Evolutionary conservation across 2,329 filamentous ascomycete species (phyloP).

Genomic region (Pyricularia grisea): DNA sequence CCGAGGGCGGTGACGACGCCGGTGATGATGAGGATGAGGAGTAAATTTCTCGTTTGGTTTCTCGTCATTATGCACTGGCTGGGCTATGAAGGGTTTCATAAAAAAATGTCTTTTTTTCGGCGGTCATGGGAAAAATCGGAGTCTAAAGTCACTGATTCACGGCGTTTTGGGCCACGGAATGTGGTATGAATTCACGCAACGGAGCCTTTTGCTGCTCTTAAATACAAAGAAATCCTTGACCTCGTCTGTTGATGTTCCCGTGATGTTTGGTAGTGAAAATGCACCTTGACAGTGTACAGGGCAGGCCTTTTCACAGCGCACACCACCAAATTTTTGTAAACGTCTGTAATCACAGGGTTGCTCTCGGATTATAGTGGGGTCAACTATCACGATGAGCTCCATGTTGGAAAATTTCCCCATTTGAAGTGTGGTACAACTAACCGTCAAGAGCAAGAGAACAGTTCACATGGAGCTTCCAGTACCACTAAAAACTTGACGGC

Average conservation of each 20-base stretch:
- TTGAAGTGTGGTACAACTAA: too few relatives aligned
- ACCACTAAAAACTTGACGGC: too few relatives aligned
- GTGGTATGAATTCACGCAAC: conserved; percentile 2
- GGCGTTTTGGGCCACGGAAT: conserved; percentile 5
- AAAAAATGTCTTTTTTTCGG: conserved; percentile 8
- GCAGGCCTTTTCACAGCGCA: not conserved
- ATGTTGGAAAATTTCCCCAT: too few relatives aligned
- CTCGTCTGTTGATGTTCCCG: not conserved
- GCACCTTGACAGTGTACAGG: not conserved
- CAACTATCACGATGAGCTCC: too few relatives aligned
- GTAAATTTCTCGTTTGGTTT: conserved; percentile 26
- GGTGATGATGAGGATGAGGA: conserved; percentile 83
- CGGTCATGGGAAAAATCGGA: conserved; percentile 4
- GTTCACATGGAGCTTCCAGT: too few relatives aligned
- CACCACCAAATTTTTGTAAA: not conserved
- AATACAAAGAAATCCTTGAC: conserved; percentile 6
- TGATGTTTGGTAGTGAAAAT: not conserved
- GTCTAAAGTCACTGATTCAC: conserved; percentile 4
- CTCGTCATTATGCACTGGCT: conserved; percentile 14
- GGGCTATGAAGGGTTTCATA: conserved; percentile 5
- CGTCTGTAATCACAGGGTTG: too few relatives aligned
- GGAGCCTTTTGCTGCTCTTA: conserved; percentile 3
- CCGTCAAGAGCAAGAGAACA: too few relatives aligned
- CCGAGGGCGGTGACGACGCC: conserved; percentile 71
- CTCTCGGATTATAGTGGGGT: too few relatives aligned